These are phyloP conservation scores for Seiridium cupressi DNA, from an alignment of 2,329 filamentous ascomycete genomes.

Conservation along the genomic window DNA sequence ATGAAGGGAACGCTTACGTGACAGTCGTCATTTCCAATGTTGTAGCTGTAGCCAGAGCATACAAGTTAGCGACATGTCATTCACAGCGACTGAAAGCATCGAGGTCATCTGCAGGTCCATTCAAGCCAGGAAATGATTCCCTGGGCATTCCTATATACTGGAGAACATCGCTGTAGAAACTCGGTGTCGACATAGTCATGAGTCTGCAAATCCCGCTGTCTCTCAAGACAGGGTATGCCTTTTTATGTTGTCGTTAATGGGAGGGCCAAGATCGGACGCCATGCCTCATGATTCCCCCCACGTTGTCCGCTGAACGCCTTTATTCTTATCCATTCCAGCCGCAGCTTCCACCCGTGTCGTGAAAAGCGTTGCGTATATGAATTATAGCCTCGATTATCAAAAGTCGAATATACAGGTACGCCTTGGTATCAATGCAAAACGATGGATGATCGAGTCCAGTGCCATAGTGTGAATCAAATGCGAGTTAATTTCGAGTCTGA, in stretches of 20 bases:
- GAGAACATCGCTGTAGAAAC: background rate
- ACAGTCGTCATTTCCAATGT: too few relatives aligned
- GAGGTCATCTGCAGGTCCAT: conserved; percentile 4
- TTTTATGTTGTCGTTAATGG: background rate
- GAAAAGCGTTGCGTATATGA: background rate
- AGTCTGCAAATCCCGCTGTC: background rate
- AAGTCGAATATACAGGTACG: conserved; percentile 3
- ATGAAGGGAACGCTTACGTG: too few relatives aligned
- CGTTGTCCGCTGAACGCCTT: background rate
- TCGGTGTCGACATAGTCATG: background rate
- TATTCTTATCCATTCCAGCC: background rate
- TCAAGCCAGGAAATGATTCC: conserved; percentile 5
- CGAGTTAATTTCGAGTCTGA: too few relatives aligned
- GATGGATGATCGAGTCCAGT: background rate
- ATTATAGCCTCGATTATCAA: background rate
- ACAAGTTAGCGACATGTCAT: too few relatives aligned
- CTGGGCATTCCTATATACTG: conserved; percentile 11
- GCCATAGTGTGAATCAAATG: background rate
- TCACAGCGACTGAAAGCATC: too few relatives aligned
- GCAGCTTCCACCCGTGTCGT: background rate
- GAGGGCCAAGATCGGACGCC: background rate
- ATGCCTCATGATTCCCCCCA: background rate
- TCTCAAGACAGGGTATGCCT: conserved; percentile 5
- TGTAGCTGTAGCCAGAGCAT: too few relatives aligned
- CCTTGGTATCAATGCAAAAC: conserved; percentile 5